These are phyloP conservation scores for Chaetomiaceae sp. DNA, from an alignment of 2,329 filamentous ascomycete species.

Conservation along the genomic window DNA sequence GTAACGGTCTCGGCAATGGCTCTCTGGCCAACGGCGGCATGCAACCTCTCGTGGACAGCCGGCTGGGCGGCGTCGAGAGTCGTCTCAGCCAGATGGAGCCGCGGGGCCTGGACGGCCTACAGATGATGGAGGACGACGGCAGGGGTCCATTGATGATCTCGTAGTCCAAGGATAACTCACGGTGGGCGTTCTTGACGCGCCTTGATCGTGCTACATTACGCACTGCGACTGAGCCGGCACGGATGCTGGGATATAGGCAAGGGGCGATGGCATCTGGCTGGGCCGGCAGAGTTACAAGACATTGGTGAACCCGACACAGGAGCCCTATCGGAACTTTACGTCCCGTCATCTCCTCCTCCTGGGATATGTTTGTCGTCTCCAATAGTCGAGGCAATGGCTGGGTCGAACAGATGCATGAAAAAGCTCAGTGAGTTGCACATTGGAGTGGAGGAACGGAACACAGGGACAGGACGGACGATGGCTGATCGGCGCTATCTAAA, in stretches of 20 bases:
- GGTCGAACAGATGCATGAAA: no score
- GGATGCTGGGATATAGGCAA: no score
- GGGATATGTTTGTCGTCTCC: no score
- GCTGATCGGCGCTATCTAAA: not conserved
- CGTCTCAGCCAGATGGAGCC: conserved; percentile 29
- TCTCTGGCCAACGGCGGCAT: conserved; percentile 28
- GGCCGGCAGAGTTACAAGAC: no score
- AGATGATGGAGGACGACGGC: conserved; percentile 30
- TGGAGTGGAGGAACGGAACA: no score
- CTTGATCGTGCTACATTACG: not conserved
- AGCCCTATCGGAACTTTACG: no score
- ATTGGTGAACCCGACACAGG: no score
- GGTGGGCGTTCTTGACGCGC: not conserved
- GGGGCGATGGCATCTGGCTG: no score
- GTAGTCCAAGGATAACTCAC: conserved; percentile 8
- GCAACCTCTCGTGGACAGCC: conserved; percentile 25
- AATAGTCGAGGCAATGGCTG: no score
- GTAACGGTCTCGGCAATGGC: conserved; percentile 23
- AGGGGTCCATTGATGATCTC: conserved; percentile 25
- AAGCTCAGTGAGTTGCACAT: no score
- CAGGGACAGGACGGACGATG: not conserved
- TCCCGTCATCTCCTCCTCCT: no score
- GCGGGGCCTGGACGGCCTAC: conserved; percentile 24
- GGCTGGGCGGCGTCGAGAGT: conserved; percentile 28
- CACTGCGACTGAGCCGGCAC: no score